Base-by-base conservation (phyloP, 2,329 filamentous ascomycete genomes). In the Verticillium nonalfalfae region DNA sequence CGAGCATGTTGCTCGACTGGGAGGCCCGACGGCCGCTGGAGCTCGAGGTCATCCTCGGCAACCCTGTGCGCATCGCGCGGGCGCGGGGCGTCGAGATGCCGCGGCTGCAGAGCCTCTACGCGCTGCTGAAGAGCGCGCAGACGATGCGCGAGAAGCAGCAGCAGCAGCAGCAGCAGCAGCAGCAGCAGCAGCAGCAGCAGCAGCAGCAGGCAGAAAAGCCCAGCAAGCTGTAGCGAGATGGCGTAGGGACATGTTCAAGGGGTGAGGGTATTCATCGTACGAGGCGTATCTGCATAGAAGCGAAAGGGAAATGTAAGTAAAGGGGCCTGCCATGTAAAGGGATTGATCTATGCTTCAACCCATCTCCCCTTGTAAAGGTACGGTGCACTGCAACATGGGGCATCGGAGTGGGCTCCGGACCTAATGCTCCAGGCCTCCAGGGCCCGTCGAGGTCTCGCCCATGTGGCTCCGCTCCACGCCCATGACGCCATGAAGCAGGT, bases 1-100 rank as follows among this genome's bases (percentile, higher is more conserved):
- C 84, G 34, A 86, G 83, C 66, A 91, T 91, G 89, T 76, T 89
- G 67, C 73, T 88, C 14, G 89, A 91, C 69, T 90, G 87, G 86
- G 86, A 89, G 72, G 80, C 78, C 1, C 85, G 85, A 0, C 79
- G 85, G 68, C 81, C 81, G 50, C 80, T 91, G 79, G 89, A 91
- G 76, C 71, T 91, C 58, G 89, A 91, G 73, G 88, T 90, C 39
- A 90, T 91, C 50, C 70, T 91, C 31, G 88, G 89, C 1, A 90
- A 91, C 69, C 87, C 88, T 1, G 83, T 90, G 35, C 76, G 85
- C 65, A 85, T 89, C 56, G 88, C 88, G 10, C 76, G 85, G 66
- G 80, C 79, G 59, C 80, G 81, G 58, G 88, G 87, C 0, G 81
- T 87, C 5, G 83, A 88, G 68, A 83, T 90, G 82, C 86, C 86